These are phyloP conservation scores for Pontederia crassipes DNA, from an alignment of 176 grass and related monocot genomes.

Conservation along the genomic window DNA sequence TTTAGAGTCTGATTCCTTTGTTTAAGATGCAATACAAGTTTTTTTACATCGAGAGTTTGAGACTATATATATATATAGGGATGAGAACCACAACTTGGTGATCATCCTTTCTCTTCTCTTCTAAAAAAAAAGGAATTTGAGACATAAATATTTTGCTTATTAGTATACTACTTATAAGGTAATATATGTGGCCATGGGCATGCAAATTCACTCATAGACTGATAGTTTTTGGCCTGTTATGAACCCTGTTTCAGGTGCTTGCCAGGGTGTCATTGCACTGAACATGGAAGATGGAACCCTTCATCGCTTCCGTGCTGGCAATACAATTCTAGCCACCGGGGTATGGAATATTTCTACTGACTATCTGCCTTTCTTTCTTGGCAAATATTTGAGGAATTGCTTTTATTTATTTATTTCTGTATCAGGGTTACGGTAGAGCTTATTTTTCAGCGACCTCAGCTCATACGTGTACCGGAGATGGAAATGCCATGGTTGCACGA, in stretches of 20 bases:
- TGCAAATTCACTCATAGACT: background rate
- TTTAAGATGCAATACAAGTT: no score
- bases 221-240: background rate
- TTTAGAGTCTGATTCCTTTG: no score
- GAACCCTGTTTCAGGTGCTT: constrained; percentile 41
- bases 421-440: constrained; percentile 67
- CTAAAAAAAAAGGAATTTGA: no score
- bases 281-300: constrained; percentile 99
- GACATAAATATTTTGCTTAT: no score
- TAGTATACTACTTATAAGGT: no score
- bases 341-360: constrained; percentile 30
- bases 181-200: background rate
- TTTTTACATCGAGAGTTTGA: no score
- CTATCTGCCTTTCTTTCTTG: background rate
- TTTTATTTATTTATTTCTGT: constrained; percentile 18
- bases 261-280: constrained; percentile 85
- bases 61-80: no score
- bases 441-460: constrained; percentile 97
- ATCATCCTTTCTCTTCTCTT: no score
- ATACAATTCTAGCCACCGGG: constrained; percentile 91
- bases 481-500: constrained; percentile 95
- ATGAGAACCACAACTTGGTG: no score
- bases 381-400: constrained; percentile 10
- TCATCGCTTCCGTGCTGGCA: constrained; percentile 71
- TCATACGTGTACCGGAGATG: constrained; percentile 99